Conservation (phyloP, 2,329 filamentous ascomycete genomes). For the Hansfordia pulvinata region DNA sequence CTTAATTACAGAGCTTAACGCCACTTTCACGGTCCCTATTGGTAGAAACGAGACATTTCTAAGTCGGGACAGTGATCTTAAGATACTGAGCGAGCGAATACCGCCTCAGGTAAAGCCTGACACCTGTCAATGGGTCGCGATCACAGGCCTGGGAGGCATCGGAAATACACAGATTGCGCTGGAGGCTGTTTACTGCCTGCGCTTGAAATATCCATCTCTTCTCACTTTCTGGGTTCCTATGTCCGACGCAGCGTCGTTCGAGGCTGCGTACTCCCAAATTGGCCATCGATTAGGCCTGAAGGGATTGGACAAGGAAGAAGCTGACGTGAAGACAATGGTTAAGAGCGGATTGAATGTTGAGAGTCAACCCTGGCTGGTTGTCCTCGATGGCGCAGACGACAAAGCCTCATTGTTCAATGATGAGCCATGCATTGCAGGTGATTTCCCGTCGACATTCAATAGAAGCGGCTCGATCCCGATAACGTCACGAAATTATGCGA, state of each 20-base stretch:
- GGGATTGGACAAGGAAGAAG: conserved; percentile 17
- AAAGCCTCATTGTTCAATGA: conserved; percentile 14
- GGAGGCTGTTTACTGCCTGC: conserved; percentile 16
- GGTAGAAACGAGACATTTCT: too few species aligned
- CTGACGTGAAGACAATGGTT: conserved; percentile 21
- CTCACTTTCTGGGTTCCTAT: conserved; percentile 26
- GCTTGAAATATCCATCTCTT: conserved; percentile 11
- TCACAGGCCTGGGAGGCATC: conserved; percentile 19
- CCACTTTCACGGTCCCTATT: too few species aligned
- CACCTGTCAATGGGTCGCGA: conserved; percentile 11
- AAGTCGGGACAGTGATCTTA: too few species aligned
- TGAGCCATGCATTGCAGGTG: too few species aligned
- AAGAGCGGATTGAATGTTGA: conserved; percentile 15
- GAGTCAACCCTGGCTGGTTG: conserved; percentile 21
- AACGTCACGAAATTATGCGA: too few species aligned
- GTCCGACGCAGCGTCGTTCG: conserved; percentile 13
- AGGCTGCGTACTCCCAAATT: conserved; percentile 20
- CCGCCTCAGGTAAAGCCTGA: too few species aligned
- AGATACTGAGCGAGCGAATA: too few species aligned
- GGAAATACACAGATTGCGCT: conserved; percentile 25
- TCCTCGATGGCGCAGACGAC: conserved; percentile 31
- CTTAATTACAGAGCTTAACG: too few species aligned
- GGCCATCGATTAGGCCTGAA: conserved; percentile 13
- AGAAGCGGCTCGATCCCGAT: too few species aligned
- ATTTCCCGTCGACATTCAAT: too few species aligned